These are phyloP conservation scores for Ziziphus jujuba DNA, from an alignment of 306 rosid genomes.

Conservation along the genomic window DNA sequence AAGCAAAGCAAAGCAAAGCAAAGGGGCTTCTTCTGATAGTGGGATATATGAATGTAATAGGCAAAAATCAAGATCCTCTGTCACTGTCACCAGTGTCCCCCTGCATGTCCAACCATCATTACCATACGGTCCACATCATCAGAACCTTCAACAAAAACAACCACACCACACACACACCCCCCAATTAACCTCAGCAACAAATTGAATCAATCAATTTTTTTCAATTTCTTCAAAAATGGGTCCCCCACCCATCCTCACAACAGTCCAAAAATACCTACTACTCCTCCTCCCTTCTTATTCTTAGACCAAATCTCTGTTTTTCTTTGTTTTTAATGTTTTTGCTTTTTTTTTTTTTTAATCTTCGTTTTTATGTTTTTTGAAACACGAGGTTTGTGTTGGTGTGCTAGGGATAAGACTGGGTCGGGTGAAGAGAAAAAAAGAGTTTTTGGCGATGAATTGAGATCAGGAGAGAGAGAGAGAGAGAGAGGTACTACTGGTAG, in stretches of 20 bases:
- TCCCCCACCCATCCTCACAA: constrained; percentile 6
- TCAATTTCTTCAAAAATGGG: constrained; percentile 9
- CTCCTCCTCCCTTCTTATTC: constrained; percentile 3
- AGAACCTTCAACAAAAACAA: constrained; percentile 49
- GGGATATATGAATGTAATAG: too few relatives aligned
- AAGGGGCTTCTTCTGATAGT: neutral
- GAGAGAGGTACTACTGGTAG: neutral
- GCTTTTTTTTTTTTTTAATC: too few relatives aligned
- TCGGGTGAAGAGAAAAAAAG: too few relatives aligned
- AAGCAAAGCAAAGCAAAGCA: neutral
- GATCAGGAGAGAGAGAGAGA: neutral
- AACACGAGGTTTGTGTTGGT: constrained; percentile 44
- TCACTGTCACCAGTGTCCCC: constrained; percentile 50
- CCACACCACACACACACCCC: neutral
- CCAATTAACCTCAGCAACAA: neutral
- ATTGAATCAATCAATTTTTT: constrained; percentile 1
- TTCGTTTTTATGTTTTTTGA: constrained; percentile 16
- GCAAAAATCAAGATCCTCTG: too few relatives aligned
- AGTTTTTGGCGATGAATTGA: constrained; percentile 15
- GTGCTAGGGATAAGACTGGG: constrained; percentile 26
- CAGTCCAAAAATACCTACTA: constrained; percentile 21
- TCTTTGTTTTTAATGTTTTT: neutral
- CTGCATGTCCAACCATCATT: constrained; percentile 52
- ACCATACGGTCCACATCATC: constrained; percentile 40
- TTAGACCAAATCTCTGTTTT: constrained; percentile 48